Base-by-base conservation (phyloP, 2,329 filamentous ascomycete genomes). In the Epichloe hybrida region DNA sequence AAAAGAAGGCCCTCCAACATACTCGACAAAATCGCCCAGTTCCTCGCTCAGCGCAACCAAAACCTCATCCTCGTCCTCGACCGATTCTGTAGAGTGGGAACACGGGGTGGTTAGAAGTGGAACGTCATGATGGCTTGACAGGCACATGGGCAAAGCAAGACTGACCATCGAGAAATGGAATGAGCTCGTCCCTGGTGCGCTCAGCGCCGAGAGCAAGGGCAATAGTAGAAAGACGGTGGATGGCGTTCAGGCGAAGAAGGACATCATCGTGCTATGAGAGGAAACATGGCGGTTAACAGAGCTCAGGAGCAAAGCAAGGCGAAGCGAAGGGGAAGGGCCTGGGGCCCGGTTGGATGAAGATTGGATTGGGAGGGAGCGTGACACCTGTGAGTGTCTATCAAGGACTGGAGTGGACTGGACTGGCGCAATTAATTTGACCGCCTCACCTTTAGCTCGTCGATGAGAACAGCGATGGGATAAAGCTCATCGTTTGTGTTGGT, bases 51-150 rank as follows among this genome's bases (percentile, higher is more conserved):
- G 75, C 58, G 93, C 93, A 56, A 95, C 95, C 59, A 98, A 80
- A 55, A 98, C 94, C 70, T 98, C 93, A 62, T 98, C 93, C 70
- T 98, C 93, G 64, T 98, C 93, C 72, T 98, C 93, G 62, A 98
- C 91, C 49, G 93, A 97, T 72, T 98, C 93, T 98, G 69, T 55
- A 57, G 46, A 44, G 42, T 42, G 21, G 44, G n/a, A 21, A 38
- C 8, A 35, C 2, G 15, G 15, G 17, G 17, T 31, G 6, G 49
- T 53, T 47, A 50, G 49, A 23, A 46, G 34, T 15, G 34, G 15
- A 37, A 56, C 20, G 55, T 48, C 53, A 59, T 20, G 51, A 54
- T 52, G 50, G 9, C 31, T 20, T 13, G 17, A 31, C 11, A 48
- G 27, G 23, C 38, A 49, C 4, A 42, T 51, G 50, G 52, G 49